Base-by-base conservation (phyloP, 768 basidiomycete species). In the Lanmaoa rubissima region DNA sequence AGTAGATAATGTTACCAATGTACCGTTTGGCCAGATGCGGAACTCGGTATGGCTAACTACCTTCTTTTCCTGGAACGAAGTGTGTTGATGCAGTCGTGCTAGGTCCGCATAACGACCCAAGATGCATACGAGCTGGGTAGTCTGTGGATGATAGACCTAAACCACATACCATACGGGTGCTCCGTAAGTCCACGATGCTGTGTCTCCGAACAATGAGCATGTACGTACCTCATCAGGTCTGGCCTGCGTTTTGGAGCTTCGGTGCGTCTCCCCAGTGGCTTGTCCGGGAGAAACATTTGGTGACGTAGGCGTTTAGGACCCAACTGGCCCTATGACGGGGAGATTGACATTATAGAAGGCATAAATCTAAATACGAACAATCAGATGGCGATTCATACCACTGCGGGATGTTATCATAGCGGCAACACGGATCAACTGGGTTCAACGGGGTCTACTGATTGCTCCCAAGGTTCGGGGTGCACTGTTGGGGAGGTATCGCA, bases 1-100 rank as follows among this genome's bases (percentile, higher is more conserved):
- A 63, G 90, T 92, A 7, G 90, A 92, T 75, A 90, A 90, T 65
- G 71, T 73, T 9, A 83, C 82, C 12, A 77, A 77, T 44, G 79
- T 90, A 1, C 70, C 75, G 16, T 70, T 68, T 26, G 78, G 79
- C 53, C 64, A 81, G 43, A 78, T 82, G 58, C 75, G 90, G 41
- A 82, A 85, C 60, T 79, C 88, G 31, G 88, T 90, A 56, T 2
- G 52, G 4, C n/a, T 19, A 1, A 10, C 3, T 36, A 3, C 28
- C 10, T 44, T 42, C 43, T 24, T 28, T 31, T 39, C 7, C 26
- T 17, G n/a, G 46, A 26, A 31, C 0, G 19, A 14, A 1, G 28
- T 3, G 42, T 28, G 35, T 38, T 54, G 35, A 55, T 54, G 39
- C 5, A 14, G 39, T 26, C 39, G 16, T 50, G 56, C 34, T 50